Base-by-base conservation (phyloP, 78 protist genomes). In the Monosiga brevicollis region DNA sequence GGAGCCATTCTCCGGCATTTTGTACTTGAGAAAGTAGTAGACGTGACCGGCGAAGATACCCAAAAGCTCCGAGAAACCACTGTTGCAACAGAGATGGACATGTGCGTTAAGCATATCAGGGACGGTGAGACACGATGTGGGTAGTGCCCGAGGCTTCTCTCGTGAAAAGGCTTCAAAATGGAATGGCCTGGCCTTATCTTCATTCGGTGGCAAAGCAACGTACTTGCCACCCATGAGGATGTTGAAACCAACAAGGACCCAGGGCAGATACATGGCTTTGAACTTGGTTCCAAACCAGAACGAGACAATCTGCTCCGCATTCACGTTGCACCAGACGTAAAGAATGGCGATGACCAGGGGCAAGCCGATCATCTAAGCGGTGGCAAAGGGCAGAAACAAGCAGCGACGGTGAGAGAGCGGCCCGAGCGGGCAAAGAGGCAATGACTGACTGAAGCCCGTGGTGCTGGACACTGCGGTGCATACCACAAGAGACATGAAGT, bases 11-110 rank as follows among this genome's bases (percentile, higher is more conserved):
- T 3, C 29, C 9, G 83, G 85, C 22, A 25, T 42, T 32, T 29
- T 39, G 77, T 40, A 35, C 20, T 81, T 83, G 36, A 90, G 73
- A 70, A 82, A 84, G 49, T 75, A 87, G 93, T 87, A 90, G 23
- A 81, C 2, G 77, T 90, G 93, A 10, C 93, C 93, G 1, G 79
- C 89, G 39, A 38, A n/a, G 26, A 90, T 90, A 40, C 93, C 93
- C 25, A 85, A 10, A 23, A 87, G 62, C 32, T 90, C 90, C 23
- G 38, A 42, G 11, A 82, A 23, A 1, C 83, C 84, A n/a, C 49
- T 41, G 11, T 15, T n/a, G n/a, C n/a, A n/a, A n/a, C n/a, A n/a
- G n/a, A n/a, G n/a, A n/a, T n/a, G n/a, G n/a, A n/a, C n/a, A n/a
- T n/a, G n/a, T n/a, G n/a, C n/a, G n/a, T n/a, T n/a, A n/a, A n/a